Base-by-base conservation (phyloP, 257 asterid species). In the Parsonsia alboflavescens region DNA sequence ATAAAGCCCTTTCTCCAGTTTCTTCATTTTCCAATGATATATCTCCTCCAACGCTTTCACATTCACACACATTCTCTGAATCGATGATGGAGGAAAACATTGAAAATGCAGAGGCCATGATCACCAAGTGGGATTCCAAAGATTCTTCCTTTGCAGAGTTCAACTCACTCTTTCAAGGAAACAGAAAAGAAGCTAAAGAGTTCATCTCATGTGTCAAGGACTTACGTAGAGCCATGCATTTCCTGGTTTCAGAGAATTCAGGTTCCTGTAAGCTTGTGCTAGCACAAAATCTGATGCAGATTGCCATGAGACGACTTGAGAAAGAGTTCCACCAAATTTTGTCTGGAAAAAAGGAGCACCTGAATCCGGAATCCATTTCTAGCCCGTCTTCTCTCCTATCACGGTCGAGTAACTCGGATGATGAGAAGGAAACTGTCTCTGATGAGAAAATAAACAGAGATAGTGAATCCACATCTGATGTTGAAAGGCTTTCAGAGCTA, bases 141-240 rank as follows among this genome's bases (percentile, higher is more conserved):
- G 80, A 73, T 63, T 79, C 85, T 44, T 76, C 90, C 9, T 24
- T 63, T 36, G 74, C 56, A n/a, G 82, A 79, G 42, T 76, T 86
- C 84, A 62, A 65, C 66, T 78, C 88, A 0, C 84, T 89, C 69
- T 89, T 89, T 71, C 84, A 79, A 26, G 86, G 86, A 70, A 81
- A 83, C n/a, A 75, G 84, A 53, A 66, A 71, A 15, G 89, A 89
- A 50, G 95, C 88, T 75, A 80, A 67, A 69, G 86, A 86, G 13
- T 89, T 86, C 85, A 71, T 82, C 76, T 65, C 42, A 21, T 79
- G 86, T 15, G 88, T 89, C 0, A 78, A 74, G 68, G 82, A 77
- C 69, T 77, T 90, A 13, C 90, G 89, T 56, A 74, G 67, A 68
- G 88, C 85, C 3, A 90, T 90, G 94, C 89, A 89, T 76, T 86